Base-by-base conservation (phyloP, 2,329 filamentous ascomycete species). In the Beauveria varroae region DNA sequence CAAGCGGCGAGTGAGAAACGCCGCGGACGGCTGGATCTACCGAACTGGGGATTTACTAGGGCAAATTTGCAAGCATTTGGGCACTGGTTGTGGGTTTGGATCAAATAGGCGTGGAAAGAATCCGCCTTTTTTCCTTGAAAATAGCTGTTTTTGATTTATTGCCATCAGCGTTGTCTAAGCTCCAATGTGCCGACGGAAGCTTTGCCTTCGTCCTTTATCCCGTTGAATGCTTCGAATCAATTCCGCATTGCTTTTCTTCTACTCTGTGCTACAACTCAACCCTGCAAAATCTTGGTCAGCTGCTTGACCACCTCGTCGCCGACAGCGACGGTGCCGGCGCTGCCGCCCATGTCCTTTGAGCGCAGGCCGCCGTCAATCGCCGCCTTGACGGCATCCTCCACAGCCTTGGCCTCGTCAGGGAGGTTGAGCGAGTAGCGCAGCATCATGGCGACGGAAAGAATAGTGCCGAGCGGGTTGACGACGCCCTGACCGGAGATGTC, bases 371-470 rank as follows among this genome's bases (percentile, higher is more conserved):
- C 82, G 73, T 97, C 92, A 65, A 97, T 88, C 57, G 90, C 88
- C 60, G 82, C 84, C 71, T 85, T 84, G 56, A 96, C 92, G 3
- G 93, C 92, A 63, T 86, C 82, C 77, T 97, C 92, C 65, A 97
- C 85, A 55, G 87, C 85, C 64, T 84, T 82, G 40, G 93, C 89
- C 75, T 97, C 88, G 56, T 85, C 81, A 34, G 89, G 86, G 66
- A 93, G 84, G 69, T 86, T 86, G 63, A 98, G 84, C 16, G 92
- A 96, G 81, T 97, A 98, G 71, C 91, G 88, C 70, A 97, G 83
- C 88, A 99, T 90, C 92, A 98, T 96, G 69, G 91, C 91, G 16
- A 96, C 83, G 14, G 92, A 96, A 49, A 98, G 84, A 65, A 98
- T 91, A 60, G 91, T 93, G 56, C 93, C 93, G 63, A 98, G 82